These are phyloP conservation scores for Xerocomus potaroensis DNA, from an alignment of 768 basidiomycete species.

Conservation along the genomic window DNA sequence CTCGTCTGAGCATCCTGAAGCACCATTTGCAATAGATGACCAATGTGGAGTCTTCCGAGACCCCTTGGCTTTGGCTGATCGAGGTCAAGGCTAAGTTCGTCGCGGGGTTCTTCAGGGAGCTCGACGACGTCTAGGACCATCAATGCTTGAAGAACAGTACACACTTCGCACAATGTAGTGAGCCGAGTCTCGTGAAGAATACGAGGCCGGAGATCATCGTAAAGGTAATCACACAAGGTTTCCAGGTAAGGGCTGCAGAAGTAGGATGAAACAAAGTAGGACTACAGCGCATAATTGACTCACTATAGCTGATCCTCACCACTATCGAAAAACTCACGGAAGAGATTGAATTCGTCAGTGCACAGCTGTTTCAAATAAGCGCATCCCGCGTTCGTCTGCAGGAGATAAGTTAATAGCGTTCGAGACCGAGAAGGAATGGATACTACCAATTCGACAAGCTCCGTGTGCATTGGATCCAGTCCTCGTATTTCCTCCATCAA, in stretches of 20 bases:
- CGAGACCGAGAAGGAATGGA: neutral
- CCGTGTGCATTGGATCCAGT: constrained; percentile 72
- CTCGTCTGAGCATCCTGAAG: constrained; percentile 95
- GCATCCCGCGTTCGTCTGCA: constrained; percentile 85
- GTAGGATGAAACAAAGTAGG: constrained; percentile 5
- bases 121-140: constrained; percentile 84
- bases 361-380: constrained; percentile 90
- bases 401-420: neutral
- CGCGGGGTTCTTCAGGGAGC: constrained; percentile 27
- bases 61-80: constrained; percentile 36
- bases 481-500: constrained; percentile 79
- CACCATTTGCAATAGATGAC: constrained; percentile 80
- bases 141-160: constrained; percentile 91
- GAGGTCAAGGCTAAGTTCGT: constrained; percentile 37
- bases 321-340: constrained; percentile 79
- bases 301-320: constrained; percentile 76
- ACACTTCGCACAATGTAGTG: constrained; percentile 87
- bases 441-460: constrained; percentile 84
- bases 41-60: constrained; percentile 68
- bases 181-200: constrained; percentile 92
- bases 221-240: constrained; percentile 87
- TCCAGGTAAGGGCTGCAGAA: constrained; percentile 78
- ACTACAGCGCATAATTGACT: constrained; percentile 22
- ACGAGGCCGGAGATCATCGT: constrained; percentile 92
- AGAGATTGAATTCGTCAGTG: constrained; percentile 84